Evolutionary conservation across 2,329 filamentous ascomycete genomes (phyloP), one percentile per base, ranked within the genome.

Genomic region (Sporothrix sp.): DNA sequence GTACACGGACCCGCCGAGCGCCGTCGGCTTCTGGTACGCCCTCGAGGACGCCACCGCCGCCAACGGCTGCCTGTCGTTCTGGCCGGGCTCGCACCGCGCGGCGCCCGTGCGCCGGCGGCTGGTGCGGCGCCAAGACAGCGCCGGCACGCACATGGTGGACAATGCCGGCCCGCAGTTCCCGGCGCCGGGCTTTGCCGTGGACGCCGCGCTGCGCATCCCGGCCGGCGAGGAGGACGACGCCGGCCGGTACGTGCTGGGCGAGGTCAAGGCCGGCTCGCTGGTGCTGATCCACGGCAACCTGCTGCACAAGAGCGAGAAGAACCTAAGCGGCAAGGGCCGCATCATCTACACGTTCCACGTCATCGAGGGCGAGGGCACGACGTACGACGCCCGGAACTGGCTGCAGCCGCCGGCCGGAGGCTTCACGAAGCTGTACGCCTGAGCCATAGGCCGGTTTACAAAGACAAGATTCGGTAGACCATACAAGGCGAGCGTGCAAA

Each of bases 291-390:
- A 98, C 70, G 93, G 93, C 1, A 97, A 97, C 66, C 69, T 96
- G 59, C 65, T 97, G 70, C 93, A 98, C 68, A 95, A 95, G 79
- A 96, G 90, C 64, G 89, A 95, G 77, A 87, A 78, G 74, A 98
- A 98, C 65, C 76, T 79, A 51, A 95, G 90, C 64, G 68, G 76
- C 57, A 91, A 87, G 72, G 89, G 90, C 20, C 76, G 91, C 58
- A 94, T 93, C 63, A 95, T 96, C 49, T 98, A 97, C 68, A 97
- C 93, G 0, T 98, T 97, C 65, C 93, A 98, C 71, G 79, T 95
- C 52, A 97, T 97, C 61, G 93, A 97, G 69, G 63, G 52, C 0
- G 78, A 84, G 18, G 75, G 67, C 0, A 72, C 81, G 38, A 72
- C 70, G 50, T 98, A 97, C 66, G 93, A 97, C 67, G 76, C 77